Base-by-base conservation (phyloP, 306 rosid genomes). In the Malus sylvestris region DNA sequence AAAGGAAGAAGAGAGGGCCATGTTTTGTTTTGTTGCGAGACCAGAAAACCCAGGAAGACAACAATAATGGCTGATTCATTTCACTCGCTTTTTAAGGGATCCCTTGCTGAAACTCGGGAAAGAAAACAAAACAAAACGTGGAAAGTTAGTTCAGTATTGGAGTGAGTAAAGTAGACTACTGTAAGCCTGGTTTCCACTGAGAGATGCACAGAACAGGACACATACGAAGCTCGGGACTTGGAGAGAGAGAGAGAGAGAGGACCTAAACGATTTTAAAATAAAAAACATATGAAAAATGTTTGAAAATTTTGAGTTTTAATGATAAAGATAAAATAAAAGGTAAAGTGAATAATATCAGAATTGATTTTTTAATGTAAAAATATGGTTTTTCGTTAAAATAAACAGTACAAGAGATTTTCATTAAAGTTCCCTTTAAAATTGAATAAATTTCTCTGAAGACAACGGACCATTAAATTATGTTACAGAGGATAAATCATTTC, bases 1-100 rank as follows among this genome's bases (percentile, higher is more conserved):
- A 76, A 88, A 32, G 87, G 81, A 84, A 80, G 82, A 79, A 79
- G 90, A 73, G 77, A 87, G 68, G 57, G 85, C 71, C 98, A 92
- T 92, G 76, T 46, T 2, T 49, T 18, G 53, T 16, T 51, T 10
- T 51, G 86, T 74, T 67, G 88, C 70, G 78, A 79, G 77, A 75
- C 71, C n/a, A 72, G 45, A 83, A 75, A 14, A 73, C 67, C 73
- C 73, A 81, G 49, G 63, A 78, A 81, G 77, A 83, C 67, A 67
- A 71, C 73, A 79, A 72, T 42, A 87, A 79, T 78, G 82, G 78
- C 49, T 81, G 71, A 84, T 83, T 82, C 92, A 85, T 86, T 69
- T 55, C 3, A 18, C 2, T 51, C 18, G 63, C 29, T 3, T 79
- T 74, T 53, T 79, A 76, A 76, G 12, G 45, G 45, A 81, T 33